Base-by-base conservation (phyloP, 345 rosid genomes). In the Hibiscus tridactylites region DNA sequence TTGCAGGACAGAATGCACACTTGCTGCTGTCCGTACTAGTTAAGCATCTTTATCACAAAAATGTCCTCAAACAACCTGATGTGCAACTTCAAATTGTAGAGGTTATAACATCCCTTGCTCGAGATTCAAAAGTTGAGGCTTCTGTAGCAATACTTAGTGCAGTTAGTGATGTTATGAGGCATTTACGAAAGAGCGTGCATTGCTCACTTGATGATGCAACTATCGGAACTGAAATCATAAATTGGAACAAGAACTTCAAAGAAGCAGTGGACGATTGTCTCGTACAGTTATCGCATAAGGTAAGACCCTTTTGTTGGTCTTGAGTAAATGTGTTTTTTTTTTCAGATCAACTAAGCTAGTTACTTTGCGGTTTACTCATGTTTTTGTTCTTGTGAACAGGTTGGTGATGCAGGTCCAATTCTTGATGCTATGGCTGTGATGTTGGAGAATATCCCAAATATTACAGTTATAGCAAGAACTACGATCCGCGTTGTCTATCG, bases 41-140 rank as follows among this genome's bases (percentile, higher is more conserved):
- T 74, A 95, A 92, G 82, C 98, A 95, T 81, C 98, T 95, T 56
- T 98, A 92, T 80, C 94, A 92, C 81, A 91, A 88, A 82, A 91
- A 82, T 79, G 90, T 92, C 83, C 87, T 92, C 35, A 92, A 92
- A 79, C 80, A 87, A 58, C 96, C 88, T 13, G 78, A 76, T 70
- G 85, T 88, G 89, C 97, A 90, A 84, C 86, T 95, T 60, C 88
- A 84, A 79, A 87, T 92, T 66, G 67, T 91, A 73, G 87, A 85
- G 83, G 90, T 92, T 76, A 88, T 90, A 70, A 76, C 91, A 50
- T 78, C 81, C 72, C 94, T 95, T 72, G 87, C 90, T 82, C 81
- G 85, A 73, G 86, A 77, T 61, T 87, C 94, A 77, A 85, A 83
- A 77, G 86, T 79, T 61, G 90, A 88, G 80, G 70, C 90, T 64